These are phyloP conservation scores for Aspergillus eucalypticola DNA, from an alignment of 2,329 filamentous ascomycete genomes.

Conservation along the genomic window DNA sequence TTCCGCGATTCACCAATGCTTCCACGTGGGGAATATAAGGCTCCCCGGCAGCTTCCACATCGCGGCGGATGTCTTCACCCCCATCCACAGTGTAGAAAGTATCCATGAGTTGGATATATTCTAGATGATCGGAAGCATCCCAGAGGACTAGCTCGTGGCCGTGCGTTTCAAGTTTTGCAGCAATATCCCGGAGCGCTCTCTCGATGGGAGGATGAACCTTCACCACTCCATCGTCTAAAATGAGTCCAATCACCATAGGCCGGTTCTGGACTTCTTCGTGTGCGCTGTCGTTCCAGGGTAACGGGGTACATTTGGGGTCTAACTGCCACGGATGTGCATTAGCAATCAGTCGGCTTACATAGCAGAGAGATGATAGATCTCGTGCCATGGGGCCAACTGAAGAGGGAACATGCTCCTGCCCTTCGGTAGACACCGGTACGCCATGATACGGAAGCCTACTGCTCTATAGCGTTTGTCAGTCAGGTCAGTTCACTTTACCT, in stretches of 20 bases:
- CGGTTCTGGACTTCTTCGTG: conserved; percentile 46
- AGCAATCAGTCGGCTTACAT: conserved; percentile 52
- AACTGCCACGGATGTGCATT: conserved; percentile 53
- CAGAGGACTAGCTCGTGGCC: conserved; percentile 60
- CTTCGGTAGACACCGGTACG: conserved; percentile 62
- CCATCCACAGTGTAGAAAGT: conserved; percentile 64
- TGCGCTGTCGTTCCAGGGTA: conserved; percentile 54
- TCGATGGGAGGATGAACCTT: conserved; percentile 56
- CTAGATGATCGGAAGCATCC: conserved; percentile 51
- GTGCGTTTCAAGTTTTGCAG: conserved; percentile 41
- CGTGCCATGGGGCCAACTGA: conserved; percentile 62
- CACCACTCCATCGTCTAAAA: conserved; percentile 57
- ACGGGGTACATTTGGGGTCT: conserved; percentile 56
- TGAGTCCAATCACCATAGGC: conserved; percentile 53
- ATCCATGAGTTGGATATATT: conserved; percentile 63
- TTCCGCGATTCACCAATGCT: conserved; percentile 54
- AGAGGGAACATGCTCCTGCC: conserved; percentile 65
- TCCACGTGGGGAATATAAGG: conserved; percentile 62
- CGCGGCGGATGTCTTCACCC: conserved; percentile 61
- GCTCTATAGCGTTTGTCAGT: conserved; percentile 47
- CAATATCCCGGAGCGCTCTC: conserved; percentile 44
- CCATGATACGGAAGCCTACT: conserved; percentile 59
- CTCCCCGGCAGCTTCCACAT: conserved; percentile 58
- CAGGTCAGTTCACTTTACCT: conserved; percentile 40
- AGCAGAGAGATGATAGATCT: conserved; percentile 52